Evolutionary conservation across 495 filamentous ascomycete species (phyloP), one percentile per base, ranked within the genome.

Genomic region (Evansstolkia leycettana): DNA sequence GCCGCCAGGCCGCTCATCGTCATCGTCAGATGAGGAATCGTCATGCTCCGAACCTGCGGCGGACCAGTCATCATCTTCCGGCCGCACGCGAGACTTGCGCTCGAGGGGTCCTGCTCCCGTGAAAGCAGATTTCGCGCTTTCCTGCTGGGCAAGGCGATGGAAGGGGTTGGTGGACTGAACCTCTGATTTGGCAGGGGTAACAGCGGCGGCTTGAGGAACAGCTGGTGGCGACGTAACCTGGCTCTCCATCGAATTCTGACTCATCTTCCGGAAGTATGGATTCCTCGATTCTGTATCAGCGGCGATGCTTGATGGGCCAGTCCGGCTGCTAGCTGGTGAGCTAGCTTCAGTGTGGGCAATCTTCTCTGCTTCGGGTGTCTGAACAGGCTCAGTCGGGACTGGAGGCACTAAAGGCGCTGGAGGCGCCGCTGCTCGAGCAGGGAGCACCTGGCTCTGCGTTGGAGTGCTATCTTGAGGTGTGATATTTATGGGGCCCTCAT

Each of bases 141-240:
- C 60, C 40, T 60, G 63, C 41, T 72, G 80, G 10, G 79, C 72
- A 31, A 94, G 66, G 31, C 87, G 83, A 58, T 90, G 85, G 75
- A 98, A 98, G n/a, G 90, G 90, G 48, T 98, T 98, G 23, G 81
- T 92, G 15, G 84, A 85, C 36, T 60, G 59, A 25, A 73, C 61
- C 33, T 76, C 72, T 17, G 65, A 47, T 16, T 47, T 49, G 12
- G 63, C 46, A 12, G 58, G 49, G 14, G 47, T 38, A 20, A 54
- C 37, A 8, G 48, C 36, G 30, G 44, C 17, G 19, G 33, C 24
- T 34, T 57, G 58, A 28, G 66, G 50, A 19, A 51, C 39, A 23
- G 57, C 45, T 24, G 65, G 50, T 7, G 63, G 55, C 25, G 58
- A 47, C 27, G 58, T 48, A 30, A 31, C 16, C 18, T 35, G 48